A percentile compares a stretch with the other conserved stretches of the same genome.
These are phyloP conservation scores for Saccharomycopsis amapae DNA, from an alignment of 805 yeast species.

Conservation along the genomic window DNA sequence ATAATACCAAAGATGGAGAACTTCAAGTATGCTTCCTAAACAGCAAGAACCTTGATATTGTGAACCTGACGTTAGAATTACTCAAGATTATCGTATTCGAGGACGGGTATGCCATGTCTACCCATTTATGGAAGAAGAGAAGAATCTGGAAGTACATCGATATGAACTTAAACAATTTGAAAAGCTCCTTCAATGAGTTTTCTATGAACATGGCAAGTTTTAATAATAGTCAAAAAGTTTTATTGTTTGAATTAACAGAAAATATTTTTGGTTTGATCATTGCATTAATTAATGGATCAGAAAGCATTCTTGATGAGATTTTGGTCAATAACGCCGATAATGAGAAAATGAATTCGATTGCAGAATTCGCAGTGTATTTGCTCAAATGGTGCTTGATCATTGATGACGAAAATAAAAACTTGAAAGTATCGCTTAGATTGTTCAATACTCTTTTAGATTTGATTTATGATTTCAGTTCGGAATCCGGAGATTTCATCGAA, in stretches of 20 bases:
- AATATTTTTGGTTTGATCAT: constrained; percentile 63
- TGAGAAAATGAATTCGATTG: constrained; percentile 32
- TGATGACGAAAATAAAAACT: constrained; percentile 9
- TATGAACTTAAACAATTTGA: constrained; percentile 43
- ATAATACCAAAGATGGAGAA: background rate
- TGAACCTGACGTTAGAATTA: constrained; percentile 74
- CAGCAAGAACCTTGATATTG: constrained; percentile 52
- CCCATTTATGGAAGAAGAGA: constrained; percentile 61
- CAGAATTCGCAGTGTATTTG: constrained; percentile 33
- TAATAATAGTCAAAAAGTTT: constrained; percentile 20
- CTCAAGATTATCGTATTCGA: constrained; percentile 74
- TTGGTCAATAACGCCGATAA: constrained; percentile 23
- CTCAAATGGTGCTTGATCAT: constrained; percentile 27
- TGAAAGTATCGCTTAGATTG: constrained; percentile 35
- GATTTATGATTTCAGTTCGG: constrained; percentile 53
- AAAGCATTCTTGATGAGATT: constrained; percentile 45
- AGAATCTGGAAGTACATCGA: constrained; percentile 63
- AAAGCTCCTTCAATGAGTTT: constrained; percentile 35
- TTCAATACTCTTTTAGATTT: constrained; percentile 50
- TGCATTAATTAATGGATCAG: constrained; percentile 58
- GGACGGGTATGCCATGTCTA: constrained; percentile 80
- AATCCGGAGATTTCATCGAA: constrained; percentile 46
- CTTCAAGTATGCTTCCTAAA: constrained; percentile 6
- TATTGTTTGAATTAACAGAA: constrained; percentile 62
- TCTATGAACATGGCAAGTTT: constrained; percentile 29